These are phyloP conservation scores for Amoebophrya sp. DNA, from an alignment of 169 alveolate genomes.

Conservation along the genomic window DNA sequence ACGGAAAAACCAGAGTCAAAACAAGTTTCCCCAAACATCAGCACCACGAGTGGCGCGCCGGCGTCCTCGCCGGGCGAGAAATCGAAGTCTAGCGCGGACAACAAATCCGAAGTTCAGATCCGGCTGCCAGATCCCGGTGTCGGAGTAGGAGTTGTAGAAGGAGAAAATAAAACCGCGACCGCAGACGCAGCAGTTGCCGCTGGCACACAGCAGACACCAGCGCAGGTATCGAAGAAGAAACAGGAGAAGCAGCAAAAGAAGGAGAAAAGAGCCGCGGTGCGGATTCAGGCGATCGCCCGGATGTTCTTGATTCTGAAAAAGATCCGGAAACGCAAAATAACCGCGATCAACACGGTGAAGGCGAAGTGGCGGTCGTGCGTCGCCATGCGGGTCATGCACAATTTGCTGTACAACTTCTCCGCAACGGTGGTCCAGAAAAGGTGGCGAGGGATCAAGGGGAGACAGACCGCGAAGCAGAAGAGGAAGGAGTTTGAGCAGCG, in stretches of 20 bases:
- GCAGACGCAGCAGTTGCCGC: background rate
- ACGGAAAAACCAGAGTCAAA: no score
- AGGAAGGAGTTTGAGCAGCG: background rate
- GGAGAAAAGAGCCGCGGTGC: background rate
- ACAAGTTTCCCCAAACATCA: no score
- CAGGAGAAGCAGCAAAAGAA: background rate
- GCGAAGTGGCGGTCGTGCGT: background rate
- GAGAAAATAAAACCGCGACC: no score
- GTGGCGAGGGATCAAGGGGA: background rate
- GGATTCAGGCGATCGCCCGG: background rate
- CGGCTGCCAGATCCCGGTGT: background rate
- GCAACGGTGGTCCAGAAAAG: background rate
- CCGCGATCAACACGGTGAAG: background rate
- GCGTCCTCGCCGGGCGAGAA: background rate
- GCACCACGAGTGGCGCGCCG: background rate
- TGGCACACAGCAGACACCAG: background rate
- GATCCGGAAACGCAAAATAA: background rate
- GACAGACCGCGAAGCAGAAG: background rate
- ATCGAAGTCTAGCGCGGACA: background rate
- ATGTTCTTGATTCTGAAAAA: background rate
- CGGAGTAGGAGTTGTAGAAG: no score
- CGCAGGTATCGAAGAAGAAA: background rate
- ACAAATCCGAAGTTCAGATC: background rate
- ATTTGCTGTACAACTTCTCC: background rate
- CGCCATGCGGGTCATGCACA: background rate